Base-by-base conservation (phyloP, 2,329 filamentous ascomycete species). In the Ophiostoma sp. region DNA sequence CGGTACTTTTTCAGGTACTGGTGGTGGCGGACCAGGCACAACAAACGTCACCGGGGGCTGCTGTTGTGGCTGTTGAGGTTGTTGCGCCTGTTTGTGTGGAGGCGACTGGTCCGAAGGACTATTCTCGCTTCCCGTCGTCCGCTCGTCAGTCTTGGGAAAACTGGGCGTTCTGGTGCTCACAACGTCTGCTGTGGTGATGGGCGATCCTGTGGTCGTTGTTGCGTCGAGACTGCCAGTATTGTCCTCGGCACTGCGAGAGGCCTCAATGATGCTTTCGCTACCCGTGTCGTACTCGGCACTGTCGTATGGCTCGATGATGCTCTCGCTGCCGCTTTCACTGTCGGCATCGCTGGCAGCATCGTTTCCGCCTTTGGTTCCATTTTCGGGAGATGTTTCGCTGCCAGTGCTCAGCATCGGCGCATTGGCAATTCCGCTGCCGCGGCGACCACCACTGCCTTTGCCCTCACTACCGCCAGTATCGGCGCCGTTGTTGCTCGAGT, bases 321-420 rank as follows among this genome's bases (percentile, higher is more conserved):
- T 28, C 3, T 55, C 68, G 33, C 48, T 36, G 19, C 36, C 69
- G 42, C 45, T 69, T 6, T 69, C 68, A 50, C 52, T 31, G 33
- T 15, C 36, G 11, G 17, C 66, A 31, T 25, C 45, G 19, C 19
- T 48, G 17, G 7, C 31, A 15, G 5, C 33, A 19, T 55, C 59
- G n/a, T 36, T 39, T 64, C n/a, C 59, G n/a, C 4, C 57, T n/a
- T 31, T 19, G 31, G 28, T 42, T 17, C n/a, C 59, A 25, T 6
- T 42, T 2, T n/a, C 55, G 36, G 68, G 50, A n/a, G 50, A 9
- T 12, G 33, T 57, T 19, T 59, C 52, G 33, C 28, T 42, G 12
- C 68, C 50, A 50, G n/a, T 22, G n/a, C 36, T 45, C 9, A 59
- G n/a, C 50, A 45, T 70, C n/a, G 68, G 68, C 52, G 68, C 68